phyloP scores from a whole-genome alignment of 805 yeast species.

The Citeromyces matritensis region DNA sequence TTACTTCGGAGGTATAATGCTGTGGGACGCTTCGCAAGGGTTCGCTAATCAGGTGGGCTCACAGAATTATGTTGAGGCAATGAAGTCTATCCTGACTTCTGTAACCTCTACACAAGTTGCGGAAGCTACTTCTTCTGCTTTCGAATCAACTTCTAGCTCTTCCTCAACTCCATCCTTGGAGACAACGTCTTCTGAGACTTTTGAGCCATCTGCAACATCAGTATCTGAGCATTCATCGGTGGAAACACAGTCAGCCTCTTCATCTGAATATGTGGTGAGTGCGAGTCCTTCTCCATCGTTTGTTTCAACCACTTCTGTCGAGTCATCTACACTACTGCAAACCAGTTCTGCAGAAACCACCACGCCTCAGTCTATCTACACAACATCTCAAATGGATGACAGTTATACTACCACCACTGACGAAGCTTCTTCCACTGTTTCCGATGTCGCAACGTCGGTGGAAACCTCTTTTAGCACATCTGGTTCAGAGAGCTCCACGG shows the following conservation, averaged over 20 bases:
- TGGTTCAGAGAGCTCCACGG: constrained; percentile 2
- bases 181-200: constrained; percentile 4
- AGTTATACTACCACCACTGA: constrained; percentile 5
- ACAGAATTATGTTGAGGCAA: constrained; percentile 13
- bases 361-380: neutral
- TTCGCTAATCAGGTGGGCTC: constrained; percentile 30
- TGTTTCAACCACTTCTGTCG: neutral
- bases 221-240: constrained; percentile 5
- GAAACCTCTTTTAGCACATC: constrained; percentile 5
- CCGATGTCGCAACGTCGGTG: constrained; percentile 6
- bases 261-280: too few species aligned
- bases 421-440: constrained; percentile 3
- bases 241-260: constrained; percentile 1
- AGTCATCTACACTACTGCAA: too few species aligned
- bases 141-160: constrained; percentile 1
- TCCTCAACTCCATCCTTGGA: constrained; percentile 4
- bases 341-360: neutral
- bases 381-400: neutral
- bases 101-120: constrained; percentile 1
- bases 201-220: constrained; percentile 6
- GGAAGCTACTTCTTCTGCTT: constrained; percentile 2
- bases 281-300: constrained; percentile 1
- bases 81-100: constrained; percentile 10
- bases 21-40: constrained; percentile 74
- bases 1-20: constrained; percentile 57